A percentile compares a stretch with the other conserved stretches of the same genome.
These are phyloP conservation scores for Erodium maritimum DNA, from an alignment of 345 rosid species.

Conservation along the genomic window DNA sequence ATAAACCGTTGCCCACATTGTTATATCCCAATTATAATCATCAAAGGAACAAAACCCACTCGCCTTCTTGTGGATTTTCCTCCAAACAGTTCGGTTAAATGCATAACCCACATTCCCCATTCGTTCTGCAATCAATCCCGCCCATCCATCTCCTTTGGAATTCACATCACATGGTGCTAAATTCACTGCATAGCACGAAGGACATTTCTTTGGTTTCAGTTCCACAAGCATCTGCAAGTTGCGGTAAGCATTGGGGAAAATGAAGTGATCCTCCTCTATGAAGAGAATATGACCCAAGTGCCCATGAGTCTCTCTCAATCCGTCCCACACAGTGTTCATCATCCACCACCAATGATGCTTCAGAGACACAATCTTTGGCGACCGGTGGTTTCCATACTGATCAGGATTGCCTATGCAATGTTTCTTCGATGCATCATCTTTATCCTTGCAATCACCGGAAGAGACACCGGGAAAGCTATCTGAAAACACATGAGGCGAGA, in stretches of 20 bases:
- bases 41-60: slow-evolving; percentile 83
- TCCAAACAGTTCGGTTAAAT: slow-evolving; percentile 77
- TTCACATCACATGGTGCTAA: slow-evolving; percentile 88
- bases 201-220: slow-evolving; percentile 61
- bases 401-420: slow-evolving; percentile 70
- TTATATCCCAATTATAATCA: slow-evolving; percentile 97
- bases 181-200: slow-evolving; percentile 82
- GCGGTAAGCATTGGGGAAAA: slow-evolving; percentile 83
- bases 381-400: slow-evolving; percentile 89
- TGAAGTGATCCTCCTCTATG: slow-evolving; percentile 96
- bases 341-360: slow-evolving; percentile 99
- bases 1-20: slow-evolving; percentile 95
- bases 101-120: slow-evolving; percentile 94
- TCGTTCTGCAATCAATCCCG: slow-evolving; percentile 69
- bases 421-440: slow-evolving; percentile 46
- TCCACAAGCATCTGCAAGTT: slow-evolving; percentile 57
- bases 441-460: slow-evolving; percentile 47
- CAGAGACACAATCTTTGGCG: slow-evolving; percentile 75
- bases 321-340: slow-evolving; percentile 99
- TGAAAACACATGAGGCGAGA: slow-evolving; percentile 65
- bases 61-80: slow-evolving; percentile 64
- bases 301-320: slow-evolving; percentile 54
- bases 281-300: slow-evolving; percentile 71
- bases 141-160: slow-evolving; percentile 72
- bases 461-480: slow-evolving; percentile 65